Percentiles rank a stretch among this genome's conserved stretches.
Evolutionary conservation across 805 yeast species (phyloP).

Genomic region (Soucietia sequanensis): DNA sequence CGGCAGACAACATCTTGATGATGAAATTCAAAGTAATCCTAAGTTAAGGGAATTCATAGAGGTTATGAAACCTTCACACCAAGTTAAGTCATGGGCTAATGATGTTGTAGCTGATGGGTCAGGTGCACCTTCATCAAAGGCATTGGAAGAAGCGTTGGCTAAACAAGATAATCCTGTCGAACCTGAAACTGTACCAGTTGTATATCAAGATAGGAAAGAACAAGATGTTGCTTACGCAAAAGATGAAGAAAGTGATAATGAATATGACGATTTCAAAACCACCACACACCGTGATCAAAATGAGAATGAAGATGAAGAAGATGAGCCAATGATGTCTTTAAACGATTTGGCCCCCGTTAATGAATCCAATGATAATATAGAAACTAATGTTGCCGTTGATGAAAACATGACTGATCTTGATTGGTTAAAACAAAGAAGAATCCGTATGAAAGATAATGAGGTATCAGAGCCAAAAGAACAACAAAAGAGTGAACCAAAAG

Average conservation of each 20-base stretch:
- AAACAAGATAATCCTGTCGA: conserved; percentile 14
- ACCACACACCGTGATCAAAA: conserved; percentile 16
- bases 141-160: conserved; percentile 42
- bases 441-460: conserved; percentile 54
- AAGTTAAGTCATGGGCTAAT: conserved; percentile 73
- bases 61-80: conserved; percentile 74
- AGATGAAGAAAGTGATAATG: conserved; percentile 51
- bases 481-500: conserved; percentile 4
- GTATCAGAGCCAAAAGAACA: conserved; percentile 7
- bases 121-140: conserved; percentile 46
- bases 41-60: conserved; percentile 78
- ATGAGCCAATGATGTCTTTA: conserved; percentile 12
- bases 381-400: conserved; percentile 39
- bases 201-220: too few relatives aligned
- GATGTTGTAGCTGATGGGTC: conserved; percentile 49
- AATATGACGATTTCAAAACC: conserved; percentile 36
- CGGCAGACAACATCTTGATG: conserved; percentile 45
- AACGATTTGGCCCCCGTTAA: not conserved
- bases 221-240: conserved; percentile 37
- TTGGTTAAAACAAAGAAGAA: conserved; percentile 79
- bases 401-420: conserved; percentile 71
- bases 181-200: not conserved
- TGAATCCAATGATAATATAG: conserved; percentile 5
- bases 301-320: conserved; percentile 20
- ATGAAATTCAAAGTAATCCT: conserved; percentile 62